Conservation (phyloP, 768 basidiomycete species). For the Suillus sp. region DNA sequence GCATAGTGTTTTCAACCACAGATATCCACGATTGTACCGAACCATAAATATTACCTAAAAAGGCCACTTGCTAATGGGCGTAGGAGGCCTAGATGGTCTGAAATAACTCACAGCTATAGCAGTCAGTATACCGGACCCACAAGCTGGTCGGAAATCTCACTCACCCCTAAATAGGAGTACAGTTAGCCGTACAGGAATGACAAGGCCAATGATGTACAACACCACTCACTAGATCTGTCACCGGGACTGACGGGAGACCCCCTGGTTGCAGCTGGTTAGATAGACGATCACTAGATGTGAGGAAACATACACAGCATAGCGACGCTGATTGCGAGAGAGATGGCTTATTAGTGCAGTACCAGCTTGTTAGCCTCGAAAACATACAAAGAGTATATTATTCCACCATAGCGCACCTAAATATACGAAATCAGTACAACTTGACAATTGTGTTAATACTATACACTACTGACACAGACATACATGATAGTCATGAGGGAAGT, state of each 20-base stretch:
- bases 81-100: background rate
- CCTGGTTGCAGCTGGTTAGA: background rate
- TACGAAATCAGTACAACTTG: background rate
- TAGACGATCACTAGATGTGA: background rate
- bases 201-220: too few relatives aligned
- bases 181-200: background rate
- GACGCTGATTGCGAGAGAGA: background rate
- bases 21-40: background rate
- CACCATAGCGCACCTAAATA: background rate
- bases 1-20: background rate
- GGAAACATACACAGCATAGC: background rate
- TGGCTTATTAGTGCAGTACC: background rate
- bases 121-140: background rate
- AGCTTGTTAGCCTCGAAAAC: background rate
- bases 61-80: background rate
- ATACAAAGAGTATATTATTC: background rate
- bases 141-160: background rate
- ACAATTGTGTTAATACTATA: background rate
- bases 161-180: background rate
- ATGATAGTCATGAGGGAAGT: background rate
- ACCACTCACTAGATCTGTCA: background rate
- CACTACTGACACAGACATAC: background rate
- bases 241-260: background rate
- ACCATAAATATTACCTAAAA: background rate
- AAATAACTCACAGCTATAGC: background rate